Evolutionary conservation across 176 grass and related monocot species (phyloP), one percentile per base, ranked within the genome.

Genomic region (Secale cereale): DNA sequence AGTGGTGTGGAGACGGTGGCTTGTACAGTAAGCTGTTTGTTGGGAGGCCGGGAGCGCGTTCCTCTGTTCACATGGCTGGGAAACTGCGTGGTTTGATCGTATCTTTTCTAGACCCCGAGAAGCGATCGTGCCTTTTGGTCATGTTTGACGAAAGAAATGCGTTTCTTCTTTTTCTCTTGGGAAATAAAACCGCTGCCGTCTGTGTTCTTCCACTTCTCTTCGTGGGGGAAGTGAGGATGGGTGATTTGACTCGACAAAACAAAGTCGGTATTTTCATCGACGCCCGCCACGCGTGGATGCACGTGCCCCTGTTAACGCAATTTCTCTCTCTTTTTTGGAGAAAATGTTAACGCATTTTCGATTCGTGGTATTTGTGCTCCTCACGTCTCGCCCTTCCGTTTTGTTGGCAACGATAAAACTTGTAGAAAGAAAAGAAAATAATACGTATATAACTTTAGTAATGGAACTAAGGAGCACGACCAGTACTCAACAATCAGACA

Each of bases 281-380:
- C 3, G 2, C 54, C 65, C 78, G 22, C 2, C 46, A 66, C 31
- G n/a, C 8, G 39, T n/a, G 54, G 5, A 25, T 22, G 54, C 46
- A 45, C 41, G 2, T 11, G 54, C 36, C 84, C 8, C 3, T 61
- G 59, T 65, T 45, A 33, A 39, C 36, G 7, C 36, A 33, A 33
- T 33, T 5, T 33, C 32, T 33, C 32, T 33, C 32, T 33, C 10
- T 39, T 39, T 39, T 39, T 39, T 10, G 9, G 37, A n/a, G 8
- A 39, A 46, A 15, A 46, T 46, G 43, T 4, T 45, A 0, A 76
- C 25, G 4, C 61, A 77, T 45, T 70, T 78, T 63, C 79, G 27
- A 45, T 35, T 41, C 65, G 13, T 33, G 2, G 26, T 37, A 39
- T 81, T 26, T 77, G 86, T 81, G 82, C 82, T 67, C 20, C 29